Evolutionary conservation across 306 rosid species (phyloP), one percentile per base, ranked within the genome.

Genomic region (Ziziphus jujuba): DNA sequence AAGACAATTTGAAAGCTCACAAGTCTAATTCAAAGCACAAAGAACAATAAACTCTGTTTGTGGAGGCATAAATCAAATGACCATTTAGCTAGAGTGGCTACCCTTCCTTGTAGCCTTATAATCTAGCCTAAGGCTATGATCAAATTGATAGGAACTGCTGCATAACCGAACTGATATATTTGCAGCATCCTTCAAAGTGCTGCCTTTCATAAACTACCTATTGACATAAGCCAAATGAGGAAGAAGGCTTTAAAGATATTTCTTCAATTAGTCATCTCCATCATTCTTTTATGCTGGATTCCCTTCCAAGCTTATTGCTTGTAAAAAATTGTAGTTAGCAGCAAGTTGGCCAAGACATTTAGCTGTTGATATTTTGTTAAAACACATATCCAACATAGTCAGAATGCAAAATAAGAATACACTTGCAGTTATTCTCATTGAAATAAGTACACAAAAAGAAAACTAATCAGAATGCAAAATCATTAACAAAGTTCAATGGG

Each of bases 271-370:
- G 60, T 93, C 99, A 63, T 93, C 97, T 23, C 97, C 99, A 25
- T 90, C 99, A 51, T 93, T 93, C 80, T 88, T 93, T 77, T 90
- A 97, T 44, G 89, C 86, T 0, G 97, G 96, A 84, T 90, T 93
- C 61, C 99, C 99, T 61, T 90, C 96, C 84, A 88, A 77, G 85
- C 89, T 82, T 73, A 95, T 85, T 60, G 89, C 96, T 82, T 87
- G 97, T 82, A 90, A 70, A 47, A 96, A 90, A 64, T 72, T 84
- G 65, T 88, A 95, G 80, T 87, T 88, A 50, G 99, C 95, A n/a
- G 97, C 99, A 57, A 90, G 96, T 59, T 90, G 99, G 63, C 96
- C 97, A 11, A 95, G 90, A 69, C 95, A 86, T 75, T 95, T 95
- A n/a, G 88, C 81, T 13, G 97, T 95, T 9, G 99, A 95, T 68